These are phyloP conservation scores for Henningerozyma blattae DNA, from an alignment of 805 yeast species.

Conservation along the genomic window DNA sequence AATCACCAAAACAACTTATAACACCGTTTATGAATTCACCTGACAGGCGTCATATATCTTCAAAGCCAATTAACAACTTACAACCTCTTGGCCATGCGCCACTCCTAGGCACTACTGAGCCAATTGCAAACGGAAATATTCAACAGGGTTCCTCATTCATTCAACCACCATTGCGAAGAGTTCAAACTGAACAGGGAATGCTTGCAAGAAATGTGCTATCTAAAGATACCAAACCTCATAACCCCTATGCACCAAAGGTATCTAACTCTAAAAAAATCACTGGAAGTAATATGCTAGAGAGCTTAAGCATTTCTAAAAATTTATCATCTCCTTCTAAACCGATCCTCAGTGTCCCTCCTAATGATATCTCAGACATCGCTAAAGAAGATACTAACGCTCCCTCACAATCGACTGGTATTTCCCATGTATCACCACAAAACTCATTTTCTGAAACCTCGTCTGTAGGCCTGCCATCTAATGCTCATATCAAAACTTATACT, in stretches of 20 bases:
- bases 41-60: background rate
- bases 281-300: background rate
- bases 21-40: background rate
- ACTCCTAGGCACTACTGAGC: background rate
- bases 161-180: background rate
- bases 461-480: no score
- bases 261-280: background rate
- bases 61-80: background rate
- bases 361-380: background rate
- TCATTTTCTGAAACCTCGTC: no score
- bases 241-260: background rate
- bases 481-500: no score
- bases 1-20: no score
- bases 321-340: background rate
- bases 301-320: background rate
- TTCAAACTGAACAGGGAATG: constrained; percentile 1
- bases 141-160: background rate
- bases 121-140: background rate
- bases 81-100: background rate
- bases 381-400: no score
- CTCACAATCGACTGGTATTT: no score
- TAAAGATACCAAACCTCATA: background rate
- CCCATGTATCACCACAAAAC: no score
- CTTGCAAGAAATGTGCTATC: background rate
- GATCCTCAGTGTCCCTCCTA: background rate